Base-by-base conservation (phyloP, 1,139 yeast species). In the Kurtzmaniella quercitrusa region DNA sequence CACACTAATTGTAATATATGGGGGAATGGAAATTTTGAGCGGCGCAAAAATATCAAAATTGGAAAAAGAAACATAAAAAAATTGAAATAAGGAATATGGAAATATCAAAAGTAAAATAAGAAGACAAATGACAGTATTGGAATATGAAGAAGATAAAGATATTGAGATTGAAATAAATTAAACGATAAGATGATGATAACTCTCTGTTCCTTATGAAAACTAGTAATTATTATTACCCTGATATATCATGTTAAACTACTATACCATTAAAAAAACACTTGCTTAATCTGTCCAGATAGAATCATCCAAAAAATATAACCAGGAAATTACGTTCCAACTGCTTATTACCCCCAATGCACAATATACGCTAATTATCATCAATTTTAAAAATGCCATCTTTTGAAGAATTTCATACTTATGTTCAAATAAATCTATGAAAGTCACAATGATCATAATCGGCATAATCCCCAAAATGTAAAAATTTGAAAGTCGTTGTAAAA, bases 271-370 rank as follows among this genome's bases (percentile, higher is more conserved):
- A 6, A n/a, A 29, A n/a, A 10, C 9, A 29, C 34, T 29, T 29
- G 11, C 34, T 12, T 17, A 18, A 27, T 38, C 40, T 25, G 23
- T 14, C 89, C 89, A 82, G 5, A 83, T 66, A 4, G 75, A 68
- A 52, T 85, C 93, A 54, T 84, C 87, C 43, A 88, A 81, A 60
- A 90, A 86, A 59, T 88, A 91, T 41, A 87, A 67, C 95, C 96
- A 89, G 46, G 86, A 80, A 51, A 93, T 79, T 1, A 95, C 94
- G 49, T 85, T 79, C 95, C 96, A 94, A 44, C 95, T 82, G 41
- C 90, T 77, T 5, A 91, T 72, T 2, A 93, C 81, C 6, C 98
- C 99, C 27, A 88, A 52, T 0, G 90, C 81, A 61, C 97, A 89
- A 62, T 91, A 91, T 2, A 88, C 84, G 52, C 96, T 88, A 45